A percentile compares a stretch with the other conserved stretches of the same genome.
Conservation (phyloP, 2,329 filamentous ascomycete genomes). For the Colletotrichum sp. region DNA sequence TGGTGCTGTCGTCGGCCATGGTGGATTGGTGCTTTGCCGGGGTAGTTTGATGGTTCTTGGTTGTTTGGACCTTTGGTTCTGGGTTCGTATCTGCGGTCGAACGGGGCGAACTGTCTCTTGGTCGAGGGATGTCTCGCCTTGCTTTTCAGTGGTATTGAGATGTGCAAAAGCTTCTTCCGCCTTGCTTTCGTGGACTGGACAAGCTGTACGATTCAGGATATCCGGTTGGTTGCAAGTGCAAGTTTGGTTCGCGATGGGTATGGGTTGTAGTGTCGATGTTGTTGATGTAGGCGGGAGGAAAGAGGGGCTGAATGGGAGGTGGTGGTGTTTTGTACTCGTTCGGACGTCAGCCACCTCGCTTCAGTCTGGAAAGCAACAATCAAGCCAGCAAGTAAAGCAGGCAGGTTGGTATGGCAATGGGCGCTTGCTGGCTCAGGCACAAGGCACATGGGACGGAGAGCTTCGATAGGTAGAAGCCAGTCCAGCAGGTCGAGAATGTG, state of each 20-base stretch:
- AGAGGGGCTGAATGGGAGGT: not conserved
- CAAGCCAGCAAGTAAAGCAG: not conserved
- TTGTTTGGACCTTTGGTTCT: not conserved
- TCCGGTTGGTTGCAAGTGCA: not conserved
- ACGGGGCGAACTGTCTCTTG: not conserved
- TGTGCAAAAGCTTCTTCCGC: not conserved
- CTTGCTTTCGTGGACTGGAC: not conserved
- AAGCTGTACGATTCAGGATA: not conserved
- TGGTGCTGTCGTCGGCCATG: slow-evolving; percentile 36
- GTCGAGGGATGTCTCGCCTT: not conserved
- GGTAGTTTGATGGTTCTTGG: not conserved
- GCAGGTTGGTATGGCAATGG: slow-evolving; percentile 15
- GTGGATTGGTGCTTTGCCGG: not conserved
- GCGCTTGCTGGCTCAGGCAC: not conserved
- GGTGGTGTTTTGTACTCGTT: slow-evolving; percentile 8
- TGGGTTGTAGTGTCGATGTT: not conserved
- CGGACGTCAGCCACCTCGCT: not conserved
- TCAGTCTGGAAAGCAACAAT: not conserved
- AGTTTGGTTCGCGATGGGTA: not conserved
- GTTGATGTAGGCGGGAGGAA: not conserved
- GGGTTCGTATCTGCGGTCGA: not conserved
- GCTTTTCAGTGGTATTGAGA: slow-evolving; percentile 4
- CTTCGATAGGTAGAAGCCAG: not conserved
- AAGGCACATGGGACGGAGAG: not conserved
- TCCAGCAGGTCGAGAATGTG: not conserved